Evolutionary conservation across 2,329 filamentous ascomycete genomes (phyloP).

Genomic region (Fusarium tuaranense): DNA sequence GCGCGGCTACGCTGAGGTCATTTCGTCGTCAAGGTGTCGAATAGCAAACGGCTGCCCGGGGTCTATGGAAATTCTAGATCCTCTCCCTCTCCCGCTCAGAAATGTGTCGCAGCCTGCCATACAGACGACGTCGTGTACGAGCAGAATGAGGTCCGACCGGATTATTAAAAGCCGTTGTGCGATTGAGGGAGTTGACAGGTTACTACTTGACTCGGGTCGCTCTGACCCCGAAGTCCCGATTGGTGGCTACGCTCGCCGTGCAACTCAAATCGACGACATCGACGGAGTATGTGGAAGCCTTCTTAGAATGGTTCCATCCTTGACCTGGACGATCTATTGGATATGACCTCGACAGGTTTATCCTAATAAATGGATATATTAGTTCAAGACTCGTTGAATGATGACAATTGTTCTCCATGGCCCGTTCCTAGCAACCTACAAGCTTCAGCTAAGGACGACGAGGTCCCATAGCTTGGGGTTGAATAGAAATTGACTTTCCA

Average conservation of each 20-base stretch:
- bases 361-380: neutral
- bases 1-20: constrained; percentile 1
- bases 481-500: neutral
- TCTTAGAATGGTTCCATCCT: neutral
- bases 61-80: neutral
- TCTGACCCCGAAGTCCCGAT: neutral
- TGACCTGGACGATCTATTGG: neutral
- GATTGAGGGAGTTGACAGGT: neutral
- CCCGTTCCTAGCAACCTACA: neutral
- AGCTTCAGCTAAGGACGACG: neutral
- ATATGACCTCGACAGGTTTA: neutral
- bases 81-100: neutral
- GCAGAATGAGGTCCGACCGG: neutral
- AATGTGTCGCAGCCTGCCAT: neutral
- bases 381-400: neutral
- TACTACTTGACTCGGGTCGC: neutral
- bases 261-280: neutral
- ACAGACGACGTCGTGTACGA: neutral
- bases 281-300: neutral
- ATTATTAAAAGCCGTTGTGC: neutral
- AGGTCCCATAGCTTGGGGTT: neutral
- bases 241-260: neutral
- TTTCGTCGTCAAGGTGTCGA: constrained; percentile 10
- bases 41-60: neutral
- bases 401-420: neutral